Evolutionary conservation across 2,329 filamentous ascomycete genomes (phyloP), one percentile per base, ranked within the genome.

Genomic region (Exophiala calicioides): DNA sequence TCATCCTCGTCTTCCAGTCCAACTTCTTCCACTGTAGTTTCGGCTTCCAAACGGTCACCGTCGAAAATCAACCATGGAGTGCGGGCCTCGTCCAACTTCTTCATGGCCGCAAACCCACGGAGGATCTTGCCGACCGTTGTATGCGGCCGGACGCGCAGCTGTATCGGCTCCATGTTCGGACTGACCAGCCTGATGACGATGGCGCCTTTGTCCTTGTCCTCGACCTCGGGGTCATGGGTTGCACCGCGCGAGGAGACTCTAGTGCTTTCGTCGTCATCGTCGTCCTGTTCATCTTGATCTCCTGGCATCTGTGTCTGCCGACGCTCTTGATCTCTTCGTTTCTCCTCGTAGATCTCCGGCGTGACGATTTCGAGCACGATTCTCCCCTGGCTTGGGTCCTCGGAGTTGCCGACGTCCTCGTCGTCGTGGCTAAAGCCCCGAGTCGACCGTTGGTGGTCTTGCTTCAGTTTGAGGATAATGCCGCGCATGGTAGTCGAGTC

Each of bases 341-440:
- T 68, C 54, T 76, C 69, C 47, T 66, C 66, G 33, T 81, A 85
- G 1, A 79, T 66, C 8, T 85, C 80, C 5, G 81, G 73, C 0
- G 86, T 91, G 78, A 87, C 88, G 5, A 85, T 86, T 64, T 90
- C 84, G 53, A 95, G 76, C 56, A 85, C 78, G n/a, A 95, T 77
- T 42, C 78, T 77, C 5, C 74, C 68, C 9, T 75, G 73, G 18
- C 77, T 74, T 19, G 78, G 75, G 3, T 73, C 66, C 42, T 62
- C 56, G 26, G 35, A 31, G 20, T 12, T 21, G 24, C 30, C 12
- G 70, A 59, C 27, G 58, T 64, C 68, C 21, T 67, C 60, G 2
- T 60, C 57, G 42, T 74, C 70, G 3, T 74, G 60, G 20, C 70
- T 68, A 34, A 93, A 21, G 5, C 27, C 20, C 21, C 35, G 9